Evolutionary conservation across 371 early-diverging fungal species (phyloP).

Genomic region (Actinomortierella wolfii): DNA sequence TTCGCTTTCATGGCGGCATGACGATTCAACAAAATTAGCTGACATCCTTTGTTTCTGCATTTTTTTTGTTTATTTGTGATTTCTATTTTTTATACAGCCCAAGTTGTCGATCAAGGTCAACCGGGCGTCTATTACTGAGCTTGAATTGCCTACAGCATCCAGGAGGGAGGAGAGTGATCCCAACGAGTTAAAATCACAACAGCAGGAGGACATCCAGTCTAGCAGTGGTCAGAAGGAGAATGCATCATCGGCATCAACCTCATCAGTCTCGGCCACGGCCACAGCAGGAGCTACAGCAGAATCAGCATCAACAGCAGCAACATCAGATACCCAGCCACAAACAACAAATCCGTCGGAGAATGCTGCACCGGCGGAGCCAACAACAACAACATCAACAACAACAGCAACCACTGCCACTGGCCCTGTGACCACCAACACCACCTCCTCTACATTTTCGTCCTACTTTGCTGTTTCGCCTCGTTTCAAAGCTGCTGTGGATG

Average conservation of each 20-base stretch:
- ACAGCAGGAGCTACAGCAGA: too few species aligned
- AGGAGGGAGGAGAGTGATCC: too few species aligned
- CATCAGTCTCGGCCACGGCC: background rate
- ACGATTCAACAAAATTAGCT: too few species aligned
- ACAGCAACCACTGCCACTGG: background rate
- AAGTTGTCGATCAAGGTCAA: constrained; percentile 48
- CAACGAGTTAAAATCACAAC: too few species aligned
- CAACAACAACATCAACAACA: constrained; percentile 1
- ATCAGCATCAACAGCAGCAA: background rate
- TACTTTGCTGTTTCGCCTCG: constrained; percentile 17
- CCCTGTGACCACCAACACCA: background rate
- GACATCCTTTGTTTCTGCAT: too few species aligned
- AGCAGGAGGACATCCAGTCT: too few species aligned
- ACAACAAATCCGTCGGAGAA: constrained; percentile 1
- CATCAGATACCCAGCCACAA: constrained; percentile 4
- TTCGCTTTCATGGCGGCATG: too few species aligned
- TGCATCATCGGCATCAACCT: constrained; percentile 1
- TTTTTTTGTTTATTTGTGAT: too few species aligned
- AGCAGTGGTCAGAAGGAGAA: too few species aligned
- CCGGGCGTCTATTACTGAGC: constrained; percentile 15
- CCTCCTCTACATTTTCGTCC: constrained; percentile 16
- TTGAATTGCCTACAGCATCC: too few species aligned
- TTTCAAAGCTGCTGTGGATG: constrained; percentile 25
- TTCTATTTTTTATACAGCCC: constrained; percentile 39
- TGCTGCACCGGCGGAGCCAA: background rate